Base-by-base conservation (phyloP, 2,329 filamentous ascomycete genomes). In the Chalara sp. region DNA sequence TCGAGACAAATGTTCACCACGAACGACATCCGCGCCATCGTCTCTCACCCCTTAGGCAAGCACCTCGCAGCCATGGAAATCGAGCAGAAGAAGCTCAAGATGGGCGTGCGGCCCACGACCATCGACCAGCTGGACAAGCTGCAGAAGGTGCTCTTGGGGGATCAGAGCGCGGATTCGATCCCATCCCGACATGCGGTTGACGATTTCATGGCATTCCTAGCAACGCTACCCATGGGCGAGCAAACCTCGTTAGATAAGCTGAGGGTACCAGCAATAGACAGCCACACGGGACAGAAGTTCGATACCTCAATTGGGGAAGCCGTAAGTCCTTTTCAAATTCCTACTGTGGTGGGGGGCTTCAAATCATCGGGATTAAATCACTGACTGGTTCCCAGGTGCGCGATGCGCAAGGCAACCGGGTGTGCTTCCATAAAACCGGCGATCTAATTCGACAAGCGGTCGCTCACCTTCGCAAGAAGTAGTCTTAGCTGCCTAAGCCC, bases 341-440 rank as follows among this genome's bases (percentile, higher is more conserved):
- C 21, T 21, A 21, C 21, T 21, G 21, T 21, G 21, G 21, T 21
- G 21, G 21, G 21, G 21, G 21, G 21, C 21, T 21, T 21, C 21
- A 21, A 21, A 21, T 21, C 21, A 21, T 21, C 21, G 21, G 21
- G 21, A 21, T 21, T 3, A 21, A 21, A 21, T 21, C 21, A 21
- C 21, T 21, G 21, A 21, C 21, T 21, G 21, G 21, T 21, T 21
- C 21, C 43, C 52, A 50, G 41, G 48, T 54, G 10, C 31, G 40
- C 12, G 54, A 56, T 45, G 54, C 52, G 28, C 44, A 50, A 51
- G 50, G 44, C 21, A 54, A 52, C 32, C 41, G 42, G 10, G 43
- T 54, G n/a, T 54, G 48, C 44, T 49, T 54, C 29, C 54, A 54
- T 40, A 54, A 56, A 30, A 47, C 42, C 28, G 53, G 50, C 10